Evolutionary conservation across 768 basidiomycete genomes (phyloP), one percentile per base, ranked within the genome.

Genomic region (Artomyces pyxidatus): DNA sequence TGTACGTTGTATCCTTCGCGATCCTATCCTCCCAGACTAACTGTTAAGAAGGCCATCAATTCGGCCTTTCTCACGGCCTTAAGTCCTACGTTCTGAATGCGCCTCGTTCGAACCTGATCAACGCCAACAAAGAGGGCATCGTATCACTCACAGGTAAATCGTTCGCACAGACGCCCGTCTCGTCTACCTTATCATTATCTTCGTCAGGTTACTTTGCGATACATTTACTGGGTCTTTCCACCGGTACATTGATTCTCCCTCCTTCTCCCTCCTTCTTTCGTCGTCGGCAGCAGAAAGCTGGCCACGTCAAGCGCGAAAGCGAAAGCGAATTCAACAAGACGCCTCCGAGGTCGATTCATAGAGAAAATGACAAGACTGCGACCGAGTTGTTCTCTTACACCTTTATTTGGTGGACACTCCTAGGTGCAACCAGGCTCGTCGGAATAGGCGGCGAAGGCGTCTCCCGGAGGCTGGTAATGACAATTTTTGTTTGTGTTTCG

Each of bases 111-210:
- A 72, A 74, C 28, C 41, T 94, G 3, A 55, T 97, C 28, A 81
- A 77, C 28, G 75, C 80, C 17, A 98, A 99, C 70, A 96, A 96
- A 61, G 96, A 99, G 63, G 96, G 96, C 0, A 60, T 99, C 19
- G 72, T 85, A 27, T 92, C 88, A 1, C 71, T 95, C 17, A 64
- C 78, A 47, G 90, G 88, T 45, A 4, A 21, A 17, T 12, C 4
- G 23, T 19, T 10, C 23, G 9, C 50, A 22, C 14, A 21, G 17
- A 6, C 22, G 16, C 17, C 6, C 6, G 14, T 22, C 19, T 10
- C 32, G 21, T 27, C 14, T 35, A 10, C 4, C 17, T 46, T 12
- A 43, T 45, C 40, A 25, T 39, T 32, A 39, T 50, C 28, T 19
- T 11, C 8, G 4, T 19, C 55, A 83, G 95, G 96, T 4, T 98